A percentile compares a stretch with the other conserved stretches of the same genome.
Conservation (phyloP, 1,139 yeast genomes). For the Yamadazyma aaseri region DNA sequence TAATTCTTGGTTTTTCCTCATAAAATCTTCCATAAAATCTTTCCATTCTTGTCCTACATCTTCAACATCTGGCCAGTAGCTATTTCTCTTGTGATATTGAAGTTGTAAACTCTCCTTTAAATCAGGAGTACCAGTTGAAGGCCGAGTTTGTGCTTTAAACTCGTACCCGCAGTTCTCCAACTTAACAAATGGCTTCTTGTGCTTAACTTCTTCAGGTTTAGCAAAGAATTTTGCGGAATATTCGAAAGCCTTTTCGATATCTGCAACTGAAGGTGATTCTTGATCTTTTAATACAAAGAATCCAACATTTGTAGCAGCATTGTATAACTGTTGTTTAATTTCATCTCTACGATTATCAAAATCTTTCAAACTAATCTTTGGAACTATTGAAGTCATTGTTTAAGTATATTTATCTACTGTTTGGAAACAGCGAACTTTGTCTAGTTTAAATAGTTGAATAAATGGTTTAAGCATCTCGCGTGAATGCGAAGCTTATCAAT, state of each 20-base stretch:
- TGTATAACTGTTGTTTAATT: slow-evolving; percentile 4
- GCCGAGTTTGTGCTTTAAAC: slow-evolving; percentile 24
- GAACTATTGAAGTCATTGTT: slow-evolving; percentile 11
- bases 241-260: slow-evolving; percentile 18
- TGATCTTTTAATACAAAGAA: slow-evolving; percentile 25
- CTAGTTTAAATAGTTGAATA: too few species aligned
- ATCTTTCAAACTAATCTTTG: slow-evolving; percentile 21
- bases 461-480: not conserved
- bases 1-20: slow-evolving; percentile 15
- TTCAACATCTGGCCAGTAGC: slow-evolving; percentile 24
- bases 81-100: slow-evolving; percentile 22
- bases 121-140: slow-evolving; percentile 28
- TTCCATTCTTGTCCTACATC: slow-evolving; percentile 24
- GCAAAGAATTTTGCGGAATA: slow-evolving; percentile 20
- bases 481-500: not conserved
- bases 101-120: slow-evolving; percentile 28
- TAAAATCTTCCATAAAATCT: slow-evolving; percentile 18
- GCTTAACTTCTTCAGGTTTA: slow-evolving; percentile 17
- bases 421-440: not conserved
- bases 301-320: slow-evolving; percentile 17
- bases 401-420: too few species aligned
- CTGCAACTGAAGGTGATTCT: slow-evolving; percentile 20
- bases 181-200: slow-evolving; percentile 15
- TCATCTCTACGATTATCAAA: slow-evolving; percentile 10
- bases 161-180: slow-evolving; percentile 28